Base-by-base conservation (phyloP, 1,284 basidiomycete species). In the Sporisorium graminicola region DNA sequence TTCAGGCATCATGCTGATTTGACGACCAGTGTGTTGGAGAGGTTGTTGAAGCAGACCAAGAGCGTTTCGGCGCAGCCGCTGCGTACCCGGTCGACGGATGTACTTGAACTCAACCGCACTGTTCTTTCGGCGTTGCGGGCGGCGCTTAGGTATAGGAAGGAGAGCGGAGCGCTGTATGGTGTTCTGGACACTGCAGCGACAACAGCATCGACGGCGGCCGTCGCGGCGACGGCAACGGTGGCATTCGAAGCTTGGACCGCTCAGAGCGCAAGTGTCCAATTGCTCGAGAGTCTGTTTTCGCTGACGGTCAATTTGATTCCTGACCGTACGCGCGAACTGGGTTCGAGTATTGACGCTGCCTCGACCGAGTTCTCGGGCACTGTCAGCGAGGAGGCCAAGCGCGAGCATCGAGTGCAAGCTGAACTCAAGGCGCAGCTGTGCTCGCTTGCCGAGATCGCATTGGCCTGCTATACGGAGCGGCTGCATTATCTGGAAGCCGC, bases 221-320 rank as follows among this genome's bases (percentile, higher is more conserved):
- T n/a, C n/a, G 5, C 26, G 52, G 37, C 37, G 20, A 29, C 33
- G 51, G 44, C 89, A 35, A 91, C 91, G 0, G 90, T 91, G 22
- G 68, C 79, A 0, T 71, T 69, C 62, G 90, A 92, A 75, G 90
- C 93, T 1, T 99, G 96, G 96, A 94, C 94, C 2, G 94, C 91
- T 83, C 88, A 88, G 75, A 88, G 89, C 8, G 86, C 87, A 0
- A 86, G 93, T 50, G 90, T 97, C 60, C 91, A 93, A 53, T 88
- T 91, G 26, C 87, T 94, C 3, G 88, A 92, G 47, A 89, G 89
- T 50, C 88, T 95, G 22, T 95, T 95, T 81, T 89, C 91, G 57
- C 86, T 89, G 1, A 93, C 93, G 0, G 90, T 87, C 47, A 77
- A 82, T 5, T 73, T 88, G n/a, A 86, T 90, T 31, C 81, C 85